These are phyloP conservation scores for Zoysia matrella DNA, from an alignment of 202 grass and related monocot genomes.

Conservation along the genomic window DNA sequence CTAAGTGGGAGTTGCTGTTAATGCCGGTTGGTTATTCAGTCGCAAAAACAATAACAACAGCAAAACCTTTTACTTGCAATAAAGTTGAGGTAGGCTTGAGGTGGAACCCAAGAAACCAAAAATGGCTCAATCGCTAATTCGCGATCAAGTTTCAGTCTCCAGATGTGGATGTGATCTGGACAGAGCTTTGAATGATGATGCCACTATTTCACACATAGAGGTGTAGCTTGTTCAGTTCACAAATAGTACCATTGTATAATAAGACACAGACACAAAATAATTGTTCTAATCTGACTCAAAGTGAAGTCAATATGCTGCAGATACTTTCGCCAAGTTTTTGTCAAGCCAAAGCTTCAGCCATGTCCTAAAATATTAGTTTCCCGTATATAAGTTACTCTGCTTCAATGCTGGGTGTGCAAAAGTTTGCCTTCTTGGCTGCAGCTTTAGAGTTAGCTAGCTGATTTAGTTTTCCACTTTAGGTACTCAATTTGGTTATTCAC, in stretches of 20 bases:
- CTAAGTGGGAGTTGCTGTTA: constrained; percentile 22
- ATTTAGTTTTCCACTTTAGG: constrained; percentile 7
- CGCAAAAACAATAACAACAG: background rate
- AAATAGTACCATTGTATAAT: constrained; percentile 1
- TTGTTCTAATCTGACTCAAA: constrained; percentile 43
- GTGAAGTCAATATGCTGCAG: constrained; percentile 9
- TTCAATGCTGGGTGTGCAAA: background rate
- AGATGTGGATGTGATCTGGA: constrained; percentile 16
- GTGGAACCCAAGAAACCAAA: background rate
- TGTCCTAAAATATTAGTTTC: too few relatives aligned
- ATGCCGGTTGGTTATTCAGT: constrained; percentile 25
- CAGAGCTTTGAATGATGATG: constrained; percentile 37
- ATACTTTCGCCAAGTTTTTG: background rate
- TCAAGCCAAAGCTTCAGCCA: background rate
- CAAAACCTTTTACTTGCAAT: background rate
- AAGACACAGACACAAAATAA: constrained; percentile 33
- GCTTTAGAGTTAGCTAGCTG: constrained; percentile 22
- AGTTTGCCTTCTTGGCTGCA: background rate
- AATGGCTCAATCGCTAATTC: background rate
- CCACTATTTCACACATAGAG: constrained; percentile 25
- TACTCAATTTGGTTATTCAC: constrained; percentile 6
- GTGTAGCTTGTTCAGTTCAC: constrained; percentile 9
- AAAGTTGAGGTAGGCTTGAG: background rate
- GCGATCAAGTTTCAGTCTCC: constrained; percentile 32
- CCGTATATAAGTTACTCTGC: background rate